Percentiles rank a stretch among this genome's conserved stretches.
These are phyloP conservation scores for Tephrocybe sp. DNA, from an alignment of 768 basidiomycete species.

Conservation along the genomic window DNA sequence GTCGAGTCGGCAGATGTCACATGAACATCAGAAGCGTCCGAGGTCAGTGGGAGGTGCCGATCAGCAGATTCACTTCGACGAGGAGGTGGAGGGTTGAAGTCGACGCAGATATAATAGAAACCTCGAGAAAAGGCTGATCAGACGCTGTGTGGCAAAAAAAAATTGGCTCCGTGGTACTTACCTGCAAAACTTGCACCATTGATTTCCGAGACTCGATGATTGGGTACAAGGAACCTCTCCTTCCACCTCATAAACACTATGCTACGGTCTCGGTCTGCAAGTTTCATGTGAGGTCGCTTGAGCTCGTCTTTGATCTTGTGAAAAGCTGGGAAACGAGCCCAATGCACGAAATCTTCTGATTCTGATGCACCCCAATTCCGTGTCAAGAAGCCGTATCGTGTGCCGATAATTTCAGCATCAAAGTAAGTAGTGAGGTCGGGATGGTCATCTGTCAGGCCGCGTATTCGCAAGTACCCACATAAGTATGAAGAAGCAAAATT, in stretches of 20 bases:
- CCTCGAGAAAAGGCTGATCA: constrained; percentile 40
- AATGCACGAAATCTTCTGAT: constrained; percentile 90
- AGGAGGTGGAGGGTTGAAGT: constrained; percentile 69
- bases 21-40: constrained; percentile 12
- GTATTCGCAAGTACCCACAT: constrained; percentile 91
- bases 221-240: constrained; percentile 93
- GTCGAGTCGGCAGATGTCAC: constrained; percentile 26
- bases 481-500: constrained; percentile 83
- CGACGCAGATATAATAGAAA: constrained; percentile 94
- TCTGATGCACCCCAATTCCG: constrained; percentile 89
- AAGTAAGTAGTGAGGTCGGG: constrained; percentile 96
- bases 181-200: constrained; percentile 95
- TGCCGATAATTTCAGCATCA: constrained; percentile 94
- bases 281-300: constrained; percentile 72
- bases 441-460: constrained; percentile 90
- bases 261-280: constrained; percentile 72
- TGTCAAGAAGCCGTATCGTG: constrained; percentile 87
- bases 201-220: constrained; percentile 91
- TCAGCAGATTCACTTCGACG: constrained; percentile 15
- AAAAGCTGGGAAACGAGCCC: constrained; percentile 91
- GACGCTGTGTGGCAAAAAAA: constrained; percentile 13
- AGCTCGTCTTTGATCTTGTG: constrained; percentile 76
- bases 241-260: constrained; percentile 97
- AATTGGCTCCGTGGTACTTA: constrained; percentile 32
- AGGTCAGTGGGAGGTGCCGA: too few relatives aligned